A percentile compares a stretch with the other conserved stretches of the same genome.
Conservation (phyloP, 176 grass and related monocot species). For the Sorghum bicolor region DNA sequence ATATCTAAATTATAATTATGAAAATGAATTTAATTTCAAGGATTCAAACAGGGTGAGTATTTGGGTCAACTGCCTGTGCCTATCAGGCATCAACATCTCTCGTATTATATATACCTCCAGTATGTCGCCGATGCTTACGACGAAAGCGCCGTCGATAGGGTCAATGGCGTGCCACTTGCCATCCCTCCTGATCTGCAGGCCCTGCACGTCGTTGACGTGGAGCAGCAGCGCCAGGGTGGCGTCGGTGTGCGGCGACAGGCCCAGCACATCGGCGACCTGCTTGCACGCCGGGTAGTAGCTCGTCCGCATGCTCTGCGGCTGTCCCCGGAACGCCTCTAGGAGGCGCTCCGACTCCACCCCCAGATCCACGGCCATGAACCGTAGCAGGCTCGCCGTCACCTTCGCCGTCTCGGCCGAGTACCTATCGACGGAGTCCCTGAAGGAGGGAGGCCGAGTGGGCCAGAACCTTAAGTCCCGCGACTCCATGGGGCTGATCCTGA, state of each 20-base stretch:
- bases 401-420: conserved; percentile 35
- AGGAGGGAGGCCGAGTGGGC: conserved; percentile 8
- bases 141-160: conserved; percentile 34
- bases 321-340: conserved; percentile 3
- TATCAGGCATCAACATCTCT: no score
- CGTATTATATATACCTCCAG: no score
- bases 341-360: conserved; percentile 41
- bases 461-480: conserved; percentile 32
- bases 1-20: no score
- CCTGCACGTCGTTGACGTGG: conserved; percentile 43
- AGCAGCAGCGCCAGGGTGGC: conserved; percentile 36
- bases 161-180: conserved; percentile 39
- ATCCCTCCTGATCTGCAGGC: conserved; percentile 47
- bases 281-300: conserved; percentile 44
- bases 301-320: conserved; percentile 41
- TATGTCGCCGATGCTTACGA: conserved; percentile 41
- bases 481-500: conserved; percentile 10
- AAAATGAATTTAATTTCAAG: no score
- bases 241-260: conserved; percentile 59
- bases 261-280: conserved; percentile 37
- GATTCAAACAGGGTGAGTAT: no score
- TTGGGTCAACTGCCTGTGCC: no score
- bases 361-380: conserved; percentile 40
- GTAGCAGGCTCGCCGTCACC: conserved; percentile 29
- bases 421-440: conserved; percentile 25